Evolutionary conservation across 2,329 filamentous ascomycete genomes (phyloP).

Genomic region (Celoporthe dispersa): DNA sequence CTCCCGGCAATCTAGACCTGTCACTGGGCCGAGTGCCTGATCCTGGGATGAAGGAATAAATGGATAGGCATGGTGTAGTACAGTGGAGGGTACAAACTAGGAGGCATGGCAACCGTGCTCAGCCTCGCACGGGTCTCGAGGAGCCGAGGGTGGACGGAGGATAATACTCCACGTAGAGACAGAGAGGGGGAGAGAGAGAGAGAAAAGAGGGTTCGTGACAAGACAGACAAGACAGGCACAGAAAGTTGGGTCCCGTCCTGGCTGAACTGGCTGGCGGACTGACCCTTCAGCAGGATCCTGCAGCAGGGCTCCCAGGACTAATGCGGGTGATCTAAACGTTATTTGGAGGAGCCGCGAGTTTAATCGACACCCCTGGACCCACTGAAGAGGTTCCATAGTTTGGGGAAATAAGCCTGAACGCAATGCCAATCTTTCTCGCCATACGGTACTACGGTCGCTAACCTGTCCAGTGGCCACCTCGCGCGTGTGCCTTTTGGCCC

Average conservation of each 20-base stretch:
- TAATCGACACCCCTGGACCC: slow-evolving; percentile 3
- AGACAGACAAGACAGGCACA: neutral
- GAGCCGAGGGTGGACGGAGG: slow-evolving; percentile 14
- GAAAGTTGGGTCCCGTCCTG: slow-evolving; percentile 11
- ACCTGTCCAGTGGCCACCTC: neutral
- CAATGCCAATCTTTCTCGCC: neutral
- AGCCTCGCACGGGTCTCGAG: slow-evolving; percentile 23
- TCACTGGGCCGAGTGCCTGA: slow-evolving; percentile 10
- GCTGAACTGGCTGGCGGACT: no score
- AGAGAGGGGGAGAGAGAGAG: no score
- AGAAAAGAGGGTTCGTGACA: neutral
- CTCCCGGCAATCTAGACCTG: neutral
- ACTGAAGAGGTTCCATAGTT: neutral
- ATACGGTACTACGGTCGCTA: neutral
- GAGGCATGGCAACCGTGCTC: slow-evolving; percentile 7
- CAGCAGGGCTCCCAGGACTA: slow-evolving; percentile 7
- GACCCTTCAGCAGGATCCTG: slow-evolving; percentile 4
- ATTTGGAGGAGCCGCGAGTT: slow-evolving; percentile 27
- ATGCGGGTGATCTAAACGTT: slow-evolving; percentile 27
- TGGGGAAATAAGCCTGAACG: slow-evolving; percentile 5
- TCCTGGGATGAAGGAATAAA: slow-evolving; percentile 12
- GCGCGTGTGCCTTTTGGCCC: neutral
- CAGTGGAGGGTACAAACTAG: slow-evolving; percentile 2
- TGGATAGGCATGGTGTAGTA: neutral
- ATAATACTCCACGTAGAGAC: neutral